Evolutionary conservation across 1,139 yeast species (phyloP).

Genomic region (Diutina siamensis): DNA sequence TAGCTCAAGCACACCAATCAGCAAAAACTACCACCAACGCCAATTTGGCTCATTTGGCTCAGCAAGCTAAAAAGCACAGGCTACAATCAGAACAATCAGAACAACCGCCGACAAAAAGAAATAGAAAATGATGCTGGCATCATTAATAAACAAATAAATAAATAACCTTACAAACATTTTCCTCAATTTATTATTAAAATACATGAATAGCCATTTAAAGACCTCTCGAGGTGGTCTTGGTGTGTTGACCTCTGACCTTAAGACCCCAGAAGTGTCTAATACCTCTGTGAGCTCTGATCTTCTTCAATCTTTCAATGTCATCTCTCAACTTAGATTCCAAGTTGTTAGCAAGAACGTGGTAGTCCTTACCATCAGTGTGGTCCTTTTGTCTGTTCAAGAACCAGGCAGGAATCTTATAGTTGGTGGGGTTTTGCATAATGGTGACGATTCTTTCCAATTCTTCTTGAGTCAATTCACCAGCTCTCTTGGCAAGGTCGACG

Average conservation of each 20-base stretch:
- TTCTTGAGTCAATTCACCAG: constrained; percentile 99
- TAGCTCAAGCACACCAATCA: constrained; percentile 25
- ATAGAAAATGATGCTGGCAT: not conserved
- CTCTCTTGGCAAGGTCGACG: constrained; percentile 96
- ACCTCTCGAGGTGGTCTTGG: constrained; percentile 99
- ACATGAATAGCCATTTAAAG: constrained; percentile 21
- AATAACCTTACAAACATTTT: not conserved
- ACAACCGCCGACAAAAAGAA: not conserved
- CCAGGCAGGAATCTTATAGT: constrained; percentile 99
- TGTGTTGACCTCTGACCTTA: constrained; percentile 97
- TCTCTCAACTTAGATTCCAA: constrained; percentile 99
- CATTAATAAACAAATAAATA: too few relatives aligned
- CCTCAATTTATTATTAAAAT: constrained; percentile 6
- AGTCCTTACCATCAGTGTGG: constrained; percentile 97
- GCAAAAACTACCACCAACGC: not conserved
- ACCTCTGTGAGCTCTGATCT: constrained; percentile 99
- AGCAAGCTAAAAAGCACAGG: not conserved
- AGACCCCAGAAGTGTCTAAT: constrained; percentile 99
- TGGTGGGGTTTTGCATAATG: constrained; percentile 99
- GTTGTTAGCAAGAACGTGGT: constrained; percentile 98
- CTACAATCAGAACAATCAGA: not conserved
- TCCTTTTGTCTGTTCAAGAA: constrained; percentile 99
- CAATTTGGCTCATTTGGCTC: not conserved
- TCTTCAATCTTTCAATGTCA: constrained; percentile 99
- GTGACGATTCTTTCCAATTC: constrained; percentile 99